Conservation (phyloP, 2,329 filamentous ascomycete genomes). For the Phyllachora maydis region DNA sequence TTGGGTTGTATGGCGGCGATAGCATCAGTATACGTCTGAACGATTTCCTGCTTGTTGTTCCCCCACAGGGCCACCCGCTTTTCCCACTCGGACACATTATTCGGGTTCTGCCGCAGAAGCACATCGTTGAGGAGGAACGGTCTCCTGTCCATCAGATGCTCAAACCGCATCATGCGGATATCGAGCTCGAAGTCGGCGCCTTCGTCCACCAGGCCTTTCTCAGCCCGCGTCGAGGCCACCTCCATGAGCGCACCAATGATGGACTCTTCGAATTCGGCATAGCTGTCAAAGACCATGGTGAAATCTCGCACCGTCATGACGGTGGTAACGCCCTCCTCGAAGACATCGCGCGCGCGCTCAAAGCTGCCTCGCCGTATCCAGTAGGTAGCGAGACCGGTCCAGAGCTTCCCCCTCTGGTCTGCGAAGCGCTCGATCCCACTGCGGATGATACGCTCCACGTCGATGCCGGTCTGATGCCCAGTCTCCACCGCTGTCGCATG, state of each 20-base stretch:
- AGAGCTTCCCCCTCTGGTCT: conserved; percentile 85
- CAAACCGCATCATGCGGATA: conserved; percentile 92
- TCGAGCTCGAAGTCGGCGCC: conserved; percentile 87
- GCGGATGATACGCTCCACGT: conserved; percentile 80
- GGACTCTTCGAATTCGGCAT: conserved; percentile 91
- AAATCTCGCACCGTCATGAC: conserved; percentile 99
- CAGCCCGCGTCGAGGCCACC: conserved; percentile 57
- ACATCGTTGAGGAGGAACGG: conserved; percentile 96
- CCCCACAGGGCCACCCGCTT: conserved; percentile 94
- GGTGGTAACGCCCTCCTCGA: conserved; percentile 90
- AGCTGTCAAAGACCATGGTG: conserved; percentile 87
- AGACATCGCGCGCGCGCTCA: conserved; percentile 78
- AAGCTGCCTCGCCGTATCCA: conserved; percentile 90
- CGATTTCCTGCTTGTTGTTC: conserved; percentile 75
- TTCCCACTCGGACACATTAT: conserved; percentile 93
- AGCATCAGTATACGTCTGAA: conserved; percentile 85
- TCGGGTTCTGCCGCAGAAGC: conserved; percentile 80
- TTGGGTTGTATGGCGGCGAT: conserved; percentile 88
- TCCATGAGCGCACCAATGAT: conserved; percentile 87
- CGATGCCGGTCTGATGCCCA: conserved; percentile 60
- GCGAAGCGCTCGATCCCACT: conserved; percentile 82
- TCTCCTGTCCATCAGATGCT: conserved; percentile 90
- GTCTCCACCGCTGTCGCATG: conserved; percentile 76
- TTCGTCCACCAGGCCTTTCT: conserved; percentile 57
- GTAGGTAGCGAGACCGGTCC: conserved; percentile 87